Conservation (phyloP, 768 basidiomycete species). For the Hericium erinaceus region DNA sequence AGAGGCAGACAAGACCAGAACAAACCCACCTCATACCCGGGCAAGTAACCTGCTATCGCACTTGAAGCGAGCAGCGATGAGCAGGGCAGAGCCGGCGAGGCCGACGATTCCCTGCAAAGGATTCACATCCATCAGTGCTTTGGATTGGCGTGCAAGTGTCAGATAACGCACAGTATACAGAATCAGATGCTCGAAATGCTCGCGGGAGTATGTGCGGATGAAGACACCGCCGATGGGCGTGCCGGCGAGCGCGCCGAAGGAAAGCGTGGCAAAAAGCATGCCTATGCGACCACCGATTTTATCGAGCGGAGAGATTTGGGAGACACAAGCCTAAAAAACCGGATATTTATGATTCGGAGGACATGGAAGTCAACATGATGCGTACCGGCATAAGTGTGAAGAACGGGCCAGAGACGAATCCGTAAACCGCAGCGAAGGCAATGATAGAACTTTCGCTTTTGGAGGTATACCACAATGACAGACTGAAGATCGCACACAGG, state of each 20-base stretch:
- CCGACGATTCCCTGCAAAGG: not conserved
- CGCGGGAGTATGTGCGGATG: conserved; percentile 16
- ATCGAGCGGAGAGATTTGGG: conserved; percentile 21
- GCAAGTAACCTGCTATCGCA: not conserved
- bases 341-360: not conserved
- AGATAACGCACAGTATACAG: conserved; percentile 17
- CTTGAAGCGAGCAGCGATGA: not conserved
- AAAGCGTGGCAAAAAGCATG: not conserved
- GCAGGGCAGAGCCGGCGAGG: not conserved
- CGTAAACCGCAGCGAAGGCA: conserved; percentile 22
- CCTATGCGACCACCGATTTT: conserved; percentile 23
- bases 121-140: not conserved
- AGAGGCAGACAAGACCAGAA: not conserved
- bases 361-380: not conserved
- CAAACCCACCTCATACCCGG: not conserved
- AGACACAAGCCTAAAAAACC: conserved; percentile 22
- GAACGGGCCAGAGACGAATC: conserved; percentile 20
- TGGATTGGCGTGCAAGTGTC: not conserved
- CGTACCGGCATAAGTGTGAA: conserved; percentile 2
- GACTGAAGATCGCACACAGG: conserved; percentile 16
- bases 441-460: conserved; percentile 16
- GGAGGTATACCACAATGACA: conserved; percentile 23
- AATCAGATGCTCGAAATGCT: conserved; percentile 20
- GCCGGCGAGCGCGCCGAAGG: conserved; percentile 16
- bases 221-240: conserved; percentile 26